Conservation (phyloP, 129 eudicot species). For the Artemisia tridentata region DNA sequence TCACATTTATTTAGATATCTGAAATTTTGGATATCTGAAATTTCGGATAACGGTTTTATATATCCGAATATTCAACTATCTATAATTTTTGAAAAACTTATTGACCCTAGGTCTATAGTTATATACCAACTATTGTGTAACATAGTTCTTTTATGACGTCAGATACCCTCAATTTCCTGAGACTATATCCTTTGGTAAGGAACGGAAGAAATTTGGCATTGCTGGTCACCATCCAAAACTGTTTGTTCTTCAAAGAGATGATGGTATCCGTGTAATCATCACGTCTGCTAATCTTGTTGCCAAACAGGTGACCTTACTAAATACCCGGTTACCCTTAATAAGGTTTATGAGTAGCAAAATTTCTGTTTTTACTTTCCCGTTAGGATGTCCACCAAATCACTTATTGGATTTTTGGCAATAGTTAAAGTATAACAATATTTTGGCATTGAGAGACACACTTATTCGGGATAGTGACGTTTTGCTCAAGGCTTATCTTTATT, state of each 20-base stretch:
- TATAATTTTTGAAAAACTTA: too few species aligned
- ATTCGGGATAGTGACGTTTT: neutral
- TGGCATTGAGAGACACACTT: too few species aligned
- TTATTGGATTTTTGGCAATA: neutral
- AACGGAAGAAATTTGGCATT: conserved; percentile 67
- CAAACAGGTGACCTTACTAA: conserved; percentile 54
- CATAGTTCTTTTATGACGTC: conserved; percentile 22
- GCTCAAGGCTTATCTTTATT: conserved; percentile 1
- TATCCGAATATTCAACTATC: too few species aligned
- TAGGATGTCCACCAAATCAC: too few species aligned
- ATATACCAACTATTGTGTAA: conserved; percentile 27
- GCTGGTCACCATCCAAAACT: conserved; percentile 93
- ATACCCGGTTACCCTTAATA: neutral
- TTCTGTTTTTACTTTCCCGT: too few species aligned
- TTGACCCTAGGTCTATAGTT: conserved; percentile 24
- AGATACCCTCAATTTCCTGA: conserved; percentile 98
- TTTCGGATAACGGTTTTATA: too few species aligned
- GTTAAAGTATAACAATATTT: neutral
- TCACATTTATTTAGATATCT: too few species aligned
- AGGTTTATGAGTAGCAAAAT: too few species aligned
- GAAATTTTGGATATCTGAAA: too few species aligned
- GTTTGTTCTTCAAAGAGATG: conserved; percentile 76
- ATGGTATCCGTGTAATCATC: conserved; percentile 67
- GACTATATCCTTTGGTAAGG: conserved; percentile 81
- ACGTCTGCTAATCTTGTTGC: conserved; percentile 85